These are phyloP conservation scores for Chrysochromulina parva DNA, from an alignment of 78 protist species.

Conservation along the genomic window DNA sequence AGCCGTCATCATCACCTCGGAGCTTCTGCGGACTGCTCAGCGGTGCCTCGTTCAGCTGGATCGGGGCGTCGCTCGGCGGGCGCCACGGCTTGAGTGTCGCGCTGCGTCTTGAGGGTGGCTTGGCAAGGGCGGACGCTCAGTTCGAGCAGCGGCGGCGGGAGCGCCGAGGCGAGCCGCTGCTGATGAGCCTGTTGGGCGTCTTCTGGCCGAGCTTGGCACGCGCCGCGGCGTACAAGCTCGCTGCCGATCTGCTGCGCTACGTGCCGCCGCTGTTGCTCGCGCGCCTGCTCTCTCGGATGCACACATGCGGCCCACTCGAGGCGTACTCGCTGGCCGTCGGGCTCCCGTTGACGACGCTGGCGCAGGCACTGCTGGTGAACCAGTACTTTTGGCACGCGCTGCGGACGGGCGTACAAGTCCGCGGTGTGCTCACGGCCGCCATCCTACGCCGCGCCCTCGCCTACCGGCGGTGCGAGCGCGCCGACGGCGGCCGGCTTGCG, in stretches of 20 bases:
- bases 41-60: too few relatives aligned
- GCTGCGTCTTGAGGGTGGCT: too few relatives aligned
- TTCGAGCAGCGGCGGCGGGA: too few relatives aligned
- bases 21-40: too few relatives aligned
- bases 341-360: neutral
- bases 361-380: neutral
- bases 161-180: too few relatives aligned
- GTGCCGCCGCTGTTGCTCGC: neutral
- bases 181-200: too few relatives aligned
- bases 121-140: too few relatives aligned
- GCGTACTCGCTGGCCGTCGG: neutral
- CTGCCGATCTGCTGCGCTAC: neutral
- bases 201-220: too few relatives aligned
- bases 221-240: neutral
- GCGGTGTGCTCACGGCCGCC: neutral
- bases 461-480: neutral
- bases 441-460: neutral
- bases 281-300: neutral
- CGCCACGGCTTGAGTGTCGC: too few relatives aligned
- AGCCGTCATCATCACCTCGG: too few relatives aligned
- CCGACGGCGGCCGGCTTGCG: neutral
- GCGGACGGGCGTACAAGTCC: neutral
- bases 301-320: neutral
- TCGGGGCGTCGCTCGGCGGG: too few relatives aligned
- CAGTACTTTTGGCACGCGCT: constrained; percentile 26